Percentiles rank a stretch among this genome's conserved stretches.
phyloP scores from a whole-genome alignment of 1,139 yeast species.

The Yamadazyma oceani region DNA sequence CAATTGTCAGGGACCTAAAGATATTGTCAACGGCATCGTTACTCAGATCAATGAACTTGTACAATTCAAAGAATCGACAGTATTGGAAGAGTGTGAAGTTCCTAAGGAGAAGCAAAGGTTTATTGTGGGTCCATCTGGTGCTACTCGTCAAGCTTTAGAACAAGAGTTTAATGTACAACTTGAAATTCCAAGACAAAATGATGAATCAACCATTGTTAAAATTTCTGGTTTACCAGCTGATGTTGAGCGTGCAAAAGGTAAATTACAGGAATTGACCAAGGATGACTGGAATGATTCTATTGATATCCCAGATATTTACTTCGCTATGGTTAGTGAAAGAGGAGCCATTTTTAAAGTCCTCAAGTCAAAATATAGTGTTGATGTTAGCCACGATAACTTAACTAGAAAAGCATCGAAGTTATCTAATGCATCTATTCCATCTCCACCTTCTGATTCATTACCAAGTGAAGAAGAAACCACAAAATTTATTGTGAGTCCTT shows the following conservation, averaged over 20 bases:
- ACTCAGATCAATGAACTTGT: conserved; percentile 65
- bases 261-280: conserved; percentile 51
- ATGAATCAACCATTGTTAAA: conserved; percentile 44
- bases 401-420: conserved; percentile 52
- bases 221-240: conserved; percentile 64
- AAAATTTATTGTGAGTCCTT: conserved; percentile 45
- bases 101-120: conserved; percentile 76
- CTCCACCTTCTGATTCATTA: conserved; percentile 50
- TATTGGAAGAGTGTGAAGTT: conserved; percentile 57
- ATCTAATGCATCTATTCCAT: conserved; percentile 44
- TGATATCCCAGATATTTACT: conserved; percentile 58
- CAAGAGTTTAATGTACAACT: conserved; percentile 64
- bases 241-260: conserved; percentile 55
- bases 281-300: conserved; percentile 49
- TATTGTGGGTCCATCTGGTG: conserved; percentile 81
- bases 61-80: conserved; percentile 61
- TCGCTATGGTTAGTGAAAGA: conserved; percentile 64
- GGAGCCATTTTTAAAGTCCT: conserved; percentile 65
- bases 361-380: conserved; percentile 55
- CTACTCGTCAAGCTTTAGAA: conserved; percentile 72
- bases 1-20: conserved; percentile 72
- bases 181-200: conserved; percentile 65
- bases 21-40: conserved; percentile 69
- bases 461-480: conserved; percentile 40
- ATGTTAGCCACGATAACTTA: conserved; percentile 61